A percentile compares a stretch with the other conserved stretches of the same genome.
phyloP scores from a whole-genome alignment of 768 basidiomycete species.

The Clitopilus passeckerianus region DNA sequence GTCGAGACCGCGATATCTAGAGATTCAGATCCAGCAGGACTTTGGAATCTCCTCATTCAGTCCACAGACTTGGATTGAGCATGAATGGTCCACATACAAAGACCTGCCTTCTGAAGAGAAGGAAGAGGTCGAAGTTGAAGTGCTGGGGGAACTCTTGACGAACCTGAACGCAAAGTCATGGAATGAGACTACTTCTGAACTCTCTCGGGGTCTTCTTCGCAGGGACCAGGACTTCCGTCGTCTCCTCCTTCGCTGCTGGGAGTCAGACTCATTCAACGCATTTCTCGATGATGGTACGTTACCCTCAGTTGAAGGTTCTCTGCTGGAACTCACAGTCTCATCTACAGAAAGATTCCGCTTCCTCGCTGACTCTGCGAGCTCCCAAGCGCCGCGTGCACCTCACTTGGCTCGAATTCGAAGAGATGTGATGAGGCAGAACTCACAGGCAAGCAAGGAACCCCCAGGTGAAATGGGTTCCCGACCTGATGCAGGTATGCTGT shows the following conservation, averaged over 20 bases:
- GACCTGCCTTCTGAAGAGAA: background rate
- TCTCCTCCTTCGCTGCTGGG: background rate
- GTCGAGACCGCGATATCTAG: too few species aligned
- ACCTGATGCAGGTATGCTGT: too few species aligned
- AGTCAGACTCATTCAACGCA: background rate
- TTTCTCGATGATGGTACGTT: background rate
- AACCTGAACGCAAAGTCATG: background rate
- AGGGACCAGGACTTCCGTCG: background rate
- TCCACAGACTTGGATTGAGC: background rate
- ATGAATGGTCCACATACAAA: background rate
- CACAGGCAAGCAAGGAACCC: too few species aligned
- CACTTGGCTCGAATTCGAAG: too few species aligned
- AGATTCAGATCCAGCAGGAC: too few species aligned
- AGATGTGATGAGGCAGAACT: too few species aligned
- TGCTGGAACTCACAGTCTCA: too few species aligned
- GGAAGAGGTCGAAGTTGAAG: background rate
- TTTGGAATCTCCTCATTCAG: too few species aligned
- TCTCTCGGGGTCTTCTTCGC: background rate
- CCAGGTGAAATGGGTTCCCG: too few species aligned
- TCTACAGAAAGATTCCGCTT: too few species aligned
- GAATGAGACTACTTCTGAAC: background rate
- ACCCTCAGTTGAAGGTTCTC: background rate
- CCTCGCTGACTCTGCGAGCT: too few species aligned
- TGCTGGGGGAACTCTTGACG: background rate
- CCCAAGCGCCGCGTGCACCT: too few species aligned